Conservation (phyloP, 1,139 yeast genomes). For the Yamadazyma kanchanaburiensis region DNA sequence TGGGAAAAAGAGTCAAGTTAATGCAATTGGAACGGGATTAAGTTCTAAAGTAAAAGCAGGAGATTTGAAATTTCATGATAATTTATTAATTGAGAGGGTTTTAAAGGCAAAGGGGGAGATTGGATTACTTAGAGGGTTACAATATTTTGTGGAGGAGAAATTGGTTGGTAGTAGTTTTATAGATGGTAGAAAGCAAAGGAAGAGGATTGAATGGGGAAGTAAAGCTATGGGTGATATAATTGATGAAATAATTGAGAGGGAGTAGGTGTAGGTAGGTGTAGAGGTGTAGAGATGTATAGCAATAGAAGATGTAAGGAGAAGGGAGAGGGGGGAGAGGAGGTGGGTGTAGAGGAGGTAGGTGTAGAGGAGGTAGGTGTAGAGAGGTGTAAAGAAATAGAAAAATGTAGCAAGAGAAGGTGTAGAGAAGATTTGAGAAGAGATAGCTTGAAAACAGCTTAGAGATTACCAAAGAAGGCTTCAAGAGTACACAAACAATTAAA, state of each 20-base stretch:
- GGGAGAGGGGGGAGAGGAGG: no score
- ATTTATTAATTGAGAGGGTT: constrained; percentile 50
- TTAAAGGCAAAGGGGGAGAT: constrained; percentile 63
- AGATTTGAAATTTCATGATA: constrained; percentile 49
- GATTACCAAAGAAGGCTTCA: no score
- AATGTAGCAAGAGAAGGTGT: no score
- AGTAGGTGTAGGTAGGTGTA: no score
- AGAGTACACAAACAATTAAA: no score
- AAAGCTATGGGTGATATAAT: constrained; percentile 52
- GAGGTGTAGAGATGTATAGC: no score
- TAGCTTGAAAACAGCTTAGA: no score
- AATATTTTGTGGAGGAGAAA: constrained; percentile 59
- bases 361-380: no score
- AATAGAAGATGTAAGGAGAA: no score
- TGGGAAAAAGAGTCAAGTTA: constrained; percentile 61
- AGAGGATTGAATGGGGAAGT: constrained; percentile 71
- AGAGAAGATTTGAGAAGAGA: no score
- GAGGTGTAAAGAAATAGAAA: no score
- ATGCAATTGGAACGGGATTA: constrained; percentile 46
- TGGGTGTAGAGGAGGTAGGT: no score
- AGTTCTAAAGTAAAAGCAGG: constrained; percentile 24
- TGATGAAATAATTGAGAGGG: constrained; percentile 43
- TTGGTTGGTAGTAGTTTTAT: constrained; percentile 50
- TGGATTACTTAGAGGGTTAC: constrained; percentile 66
- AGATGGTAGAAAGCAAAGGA: constrained; percentile 56